These are phyloP conservation scores for Trichoderma harzianum DNA, from an alignment of 2,329 filamentous ascomycete genomes.

Conservation along the genomic window DNA sequence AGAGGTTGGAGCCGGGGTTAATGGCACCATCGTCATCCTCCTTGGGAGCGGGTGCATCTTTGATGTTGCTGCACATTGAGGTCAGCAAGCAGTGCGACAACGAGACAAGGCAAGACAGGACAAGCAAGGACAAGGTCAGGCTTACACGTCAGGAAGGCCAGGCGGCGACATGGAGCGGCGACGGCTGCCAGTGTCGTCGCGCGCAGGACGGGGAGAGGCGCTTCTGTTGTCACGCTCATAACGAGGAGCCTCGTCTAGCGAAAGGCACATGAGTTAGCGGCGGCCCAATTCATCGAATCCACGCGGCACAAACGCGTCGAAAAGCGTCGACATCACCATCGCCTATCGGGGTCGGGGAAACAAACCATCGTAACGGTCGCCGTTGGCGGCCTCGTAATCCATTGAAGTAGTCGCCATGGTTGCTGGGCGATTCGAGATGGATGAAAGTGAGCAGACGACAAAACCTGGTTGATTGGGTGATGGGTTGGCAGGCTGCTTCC, in stretches of 20 bases:
- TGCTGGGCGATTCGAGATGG: slow-evolving; percentile 18
- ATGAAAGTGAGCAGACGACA: slow-evolving; percentile 15
- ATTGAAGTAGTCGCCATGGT: slow-evolving; percentile 63
- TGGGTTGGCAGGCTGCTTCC: slow-evolving; percentile 6
- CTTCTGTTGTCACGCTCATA: slow-evolving; percentile 66
- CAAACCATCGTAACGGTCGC: slow-evolving; percentile 64
- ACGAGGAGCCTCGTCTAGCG: slow-evolving; percentile 59
- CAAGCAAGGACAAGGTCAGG: not conserved
- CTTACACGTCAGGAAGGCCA: slow-evolving; percentile 40
- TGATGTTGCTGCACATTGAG: slow-evolving; percentile 40
- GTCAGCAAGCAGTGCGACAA: slow-evolving; percentile 20
- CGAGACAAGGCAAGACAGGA: not conserved
- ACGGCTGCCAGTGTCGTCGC: slow-evolving; percentile 57
- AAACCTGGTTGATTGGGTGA: slow-evolving; percentile 10
- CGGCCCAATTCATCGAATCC: not conserved
- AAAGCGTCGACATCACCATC: not conserved
- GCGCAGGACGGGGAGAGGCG: slow-evolving; percentile 59
- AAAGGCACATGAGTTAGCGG: not conserved
- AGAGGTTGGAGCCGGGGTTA: slow-evolving; percentile 96
- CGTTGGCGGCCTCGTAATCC: slow-evolving; percentile 68
- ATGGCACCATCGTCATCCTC: slow-evolving; percentile 73
- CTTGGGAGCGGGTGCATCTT: slow-evolving; percentile 50
- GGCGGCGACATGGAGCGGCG: slow-evolving; percentile 62
- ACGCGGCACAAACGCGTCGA: slow-evolving; percentile 16
- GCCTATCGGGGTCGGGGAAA: slow-evolving; percentile 14